A percentile compares a stretch with the other conserved stretches of the same genome.
These are phyloP conservation scores for Pichia gijzeniarum DNA, from an alignment of 805 yeast genomes.

Conservation along the genomic window DNA sequence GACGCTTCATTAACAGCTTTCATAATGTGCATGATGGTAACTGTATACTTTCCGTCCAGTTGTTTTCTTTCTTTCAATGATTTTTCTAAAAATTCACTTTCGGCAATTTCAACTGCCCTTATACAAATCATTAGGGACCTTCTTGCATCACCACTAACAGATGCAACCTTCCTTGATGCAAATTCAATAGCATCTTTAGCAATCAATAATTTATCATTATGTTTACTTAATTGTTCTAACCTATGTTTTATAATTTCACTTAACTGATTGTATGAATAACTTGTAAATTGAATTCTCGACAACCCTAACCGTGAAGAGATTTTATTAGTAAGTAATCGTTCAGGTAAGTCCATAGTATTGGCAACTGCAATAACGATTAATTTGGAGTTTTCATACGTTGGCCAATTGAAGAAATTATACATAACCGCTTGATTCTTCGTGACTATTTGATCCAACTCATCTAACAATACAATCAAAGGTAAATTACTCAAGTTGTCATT, in stretches of 20 bases:
- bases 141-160: slow-evolving; percentile 96
- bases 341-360: slow-evolving; percentile 96
- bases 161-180: slow-evolving; percentile 90
- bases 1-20: slow-evolving; percentile 76
- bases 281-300: slow-evolving; percentile 79
- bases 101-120: slow-evolving; percentile 86
- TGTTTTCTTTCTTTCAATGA: slow-evolving; percentile 22
- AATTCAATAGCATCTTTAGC: slow-evolving; percentile 76
- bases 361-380: slow-evolving; percentile 90
- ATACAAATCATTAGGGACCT: slow-evolving; percentile 83
- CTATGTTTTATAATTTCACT: slow-evolving; percentile 68
- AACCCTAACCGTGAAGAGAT: slow-evolving; percentile 88
- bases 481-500: slow-evolving; percentile 25
- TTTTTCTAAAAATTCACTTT: slow-evolving; percentile 43
- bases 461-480: slow-evolving; percentile 74
- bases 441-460: slow-evolving; percentile 90
- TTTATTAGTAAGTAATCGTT: slow-evolving; percentile 77
- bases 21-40: slow-evolving; percentile 68
- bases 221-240: slow-evolving; percentile 42
- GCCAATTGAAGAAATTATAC: slow-evolving; percentile 98
- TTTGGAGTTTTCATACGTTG: slow-evolving; percentile 71
- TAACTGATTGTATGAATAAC: slow-evolving; percentile 77
- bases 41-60: slow-evolving; percentile 40
- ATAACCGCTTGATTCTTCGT: slow-evolving; percentile 76
- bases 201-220: slow-evolving; percentile 40